A percentile compares a stretch with the other conserved stretches of the same genome.
phyloP scores from a whole-genome alignment of 2,329 filamentous ascomycete genomes.

The Myriosclerotinia duriaeana region DNA sequence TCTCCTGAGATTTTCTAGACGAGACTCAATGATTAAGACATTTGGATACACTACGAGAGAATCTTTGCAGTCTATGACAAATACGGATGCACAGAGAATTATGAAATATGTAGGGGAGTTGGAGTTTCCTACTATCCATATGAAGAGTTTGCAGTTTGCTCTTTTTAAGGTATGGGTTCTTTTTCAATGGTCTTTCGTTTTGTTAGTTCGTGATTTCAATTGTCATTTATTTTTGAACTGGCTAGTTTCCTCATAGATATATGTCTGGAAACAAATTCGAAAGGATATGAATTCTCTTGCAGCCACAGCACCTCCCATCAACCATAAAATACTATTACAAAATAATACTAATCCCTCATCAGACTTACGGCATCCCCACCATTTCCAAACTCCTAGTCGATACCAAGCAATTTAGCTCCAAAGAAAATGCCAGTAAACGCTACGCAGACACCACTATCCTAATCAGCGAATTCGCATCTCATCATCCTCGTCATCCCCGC shows the following conservation, averaged over 20 bases:
- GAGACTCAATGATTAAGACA: constrained; percentile 44
- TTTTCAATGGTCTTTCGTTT: neutral
- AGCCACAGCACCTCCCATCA: neutral
- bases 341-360: neutral
- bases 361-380: constrained; percentile 57
- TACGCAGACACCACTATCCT: constrained; percentile 34
- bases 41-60: constrained; percentile 48
- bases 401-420: constrained; percentile 50
- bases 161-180: constrained; percentile 51
- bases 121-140: constrained; percentile 56
- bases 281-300: neutral
- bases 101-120: constrained; percentile 47
- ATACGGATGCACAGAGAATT: constrained; percentile 53
- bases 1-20: constrained; percentile 43
- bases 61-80: constrained; percentile 53
- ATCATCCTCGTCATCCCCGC: constrained; percentile 40
- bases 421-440: constrained; percentile 49
- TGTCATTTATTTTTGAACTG: neutral
- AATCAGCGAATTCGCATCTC: constrained; percentile 32
- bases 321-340: neutral
- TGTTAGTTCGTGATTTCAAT: too few species aligned
- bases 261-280: neutral
- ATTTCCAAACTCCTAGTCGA: constrained; percentile 51
- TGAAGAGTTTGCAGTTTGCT: constrained; percentile 56
- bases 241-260: neutral